Conservation (phyloP, 1,139 yeast species). For the Geotrichum aggregatum region DNA sequence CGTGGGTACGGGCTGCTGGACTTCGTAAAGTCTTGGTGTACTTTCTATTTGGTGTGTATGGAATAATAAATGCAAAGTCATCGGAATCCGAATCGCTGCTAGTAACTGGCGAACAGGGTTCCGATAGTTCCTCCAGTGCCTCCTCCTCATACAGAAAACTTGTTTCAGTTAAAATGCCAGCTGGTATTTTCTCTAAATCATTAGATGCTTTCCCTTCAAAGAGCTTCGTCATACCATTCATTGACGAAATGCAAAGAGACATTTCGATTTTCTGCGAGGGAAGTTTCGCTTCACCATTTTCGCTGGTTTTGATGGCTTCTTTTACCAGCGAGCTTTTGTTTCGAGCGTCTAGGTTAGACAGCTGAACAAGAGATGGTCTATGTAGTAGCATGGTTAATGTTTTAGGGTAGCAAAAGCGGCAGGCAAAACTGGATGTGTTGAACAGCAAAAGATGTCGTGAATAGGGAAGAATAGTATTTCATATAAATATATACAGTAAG, state of each 20-base stretch:
- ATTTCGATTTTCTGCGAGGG: no score
- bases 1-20: neutral
- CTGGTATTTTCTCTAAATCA: neutral
- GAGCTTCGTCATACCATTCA: no score
- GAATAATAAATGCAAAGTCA: conserved; percentile 4
- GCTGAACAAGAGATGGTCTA: neutral
- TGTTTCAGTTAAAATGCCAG: neutral
- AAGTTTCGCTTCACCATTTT: neutral
- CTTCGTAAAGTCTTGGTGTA: neutral
- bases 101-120: no score
- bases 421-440: neutral
- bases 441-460: neutral
- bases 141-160: neutral
- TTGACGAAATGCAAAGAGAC: no score
- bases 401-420: neutral
- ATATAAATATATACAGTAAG: neutral
- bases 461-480: neutral
- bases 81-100: neutral
- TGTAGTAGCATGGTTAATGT: neutral
- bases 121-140: no score
- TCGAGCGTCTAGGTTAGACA: neutral
- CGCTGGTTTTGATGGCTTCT: neutral
- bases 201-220: no score
- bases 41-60: conserved; percentile 6
- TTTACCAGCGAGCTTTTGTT: no score